phyloP scores from a whole-genome alignment of 2,329 filamentous ascomycete species.

The Trichoderma brevicompactum region DNA sequence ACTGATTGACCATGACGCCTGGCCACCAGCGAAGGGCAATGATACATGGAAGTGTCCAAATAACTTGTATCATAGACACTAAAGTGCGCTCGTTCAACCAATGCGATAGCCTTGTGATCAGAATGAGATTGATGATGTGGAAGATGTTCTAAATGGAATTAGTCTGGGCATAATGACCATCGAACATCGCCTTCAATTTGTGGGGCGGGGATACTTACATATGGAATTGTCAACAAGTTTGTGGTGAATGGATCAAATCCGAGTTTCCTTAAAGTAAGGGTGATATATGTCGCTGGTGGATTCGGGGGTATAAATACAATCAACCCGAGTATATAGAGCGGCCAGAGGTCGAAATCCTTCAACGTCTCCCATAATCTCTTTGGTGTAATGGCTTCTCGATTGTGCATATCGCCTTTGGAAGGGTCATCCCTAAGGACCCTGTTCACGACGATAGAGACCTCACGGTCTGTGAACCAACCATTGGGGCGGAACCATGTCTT shows the following conservation, averaged over 20 bases:
- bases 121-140: constrained; percentile 20
- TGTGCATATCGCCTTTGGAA: constrained; percentile 22
- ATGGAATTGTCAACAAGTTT: constrained; percentile 15
- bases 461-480: constrained; percentile 22
- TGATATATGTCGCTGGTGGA: constrained; percentile 19
- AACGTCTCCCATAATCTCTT: constrained; percentile 14
- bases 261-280: constrained; percentile 19
- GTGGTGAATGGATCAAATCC: constrained; percentile 25
- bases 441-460: constrained; percentile 17
- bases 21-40: constrained; percentile 24
- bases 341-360: constrained; percentile 22
- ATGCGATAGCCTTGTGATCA: constrained; percentile 12
- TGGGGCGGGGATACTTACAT: not conserved
- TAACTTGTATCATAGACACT: constrained; percentile 16
- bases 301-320: constrained; percentile 8
- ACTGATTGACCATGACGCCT: constrained; percentile 21
- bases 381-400: constrained; percentile 14
- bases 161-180: not conserved
- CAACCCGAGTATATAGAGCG: constrained; percentile 15
- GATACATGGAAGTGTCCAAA: constrained; percentile 23
- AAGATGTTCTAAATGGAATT: constrained; percentile 1
- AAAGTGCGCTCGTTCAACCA: constrained; percentile 16
- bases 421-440: constrained; percentile 20
- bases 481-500: constrained; percentile 23
- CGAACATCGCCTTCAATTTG: not conserved